A percentile compares a stretch with the other conserved stretches of the same genome.
These are phyloP conservation scores for Filosporella fistucella DNA, from an alignment of 495 filamentous ascomycete genomes.

Conservation along the genomic window DNA sequence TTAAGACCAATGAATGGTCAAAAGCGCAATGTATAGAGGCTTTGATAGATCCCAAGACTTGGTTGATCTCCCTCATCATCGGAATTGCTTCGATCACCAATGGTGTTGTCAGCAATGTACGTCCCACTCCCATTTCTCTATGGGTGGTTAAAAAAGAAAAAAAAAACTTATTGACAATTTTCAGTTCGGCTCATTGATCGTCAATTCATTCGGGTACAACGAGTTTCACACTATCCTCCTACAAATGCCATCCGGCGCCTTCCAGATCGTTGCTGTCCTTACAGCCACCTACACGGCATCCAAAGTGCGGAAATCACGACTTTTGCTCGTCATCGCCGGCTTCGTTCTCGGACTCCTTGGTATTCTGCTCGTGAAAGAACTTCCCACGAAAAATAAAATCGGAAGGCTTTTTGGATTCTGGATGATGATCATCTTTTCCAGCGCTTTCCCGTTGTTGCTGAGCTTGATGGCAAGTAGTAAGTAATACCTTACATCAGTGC, in stretches of 20 bases:
- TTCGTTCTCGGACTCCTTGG: not conserved
- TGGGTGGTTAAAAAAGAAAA: not conserved
- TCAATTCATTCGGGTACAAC: conserved; percentile 3
- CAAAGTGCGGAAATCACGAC: not conserved
- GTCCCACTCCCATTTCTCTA: not conserved
- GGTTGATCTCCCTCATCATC: not conserved
- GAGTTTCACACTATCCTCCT: not conserved
- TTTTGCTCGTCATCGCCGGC: not conserved
- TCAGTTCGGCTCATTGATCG: not conserved
- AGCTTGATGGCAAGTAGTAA: conserved; percentile 2
- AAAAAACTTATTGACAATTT: no score
- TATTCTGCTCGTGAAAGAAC: not conserved
- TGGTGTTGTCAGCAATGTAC: not conserved
- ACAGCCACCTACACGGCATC: not conserved
- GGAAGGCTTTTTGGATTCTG: conserved; percentile 1
- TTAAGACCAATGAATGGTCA: conserved; percentile 2
- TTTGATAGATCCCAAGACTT: not conserved
- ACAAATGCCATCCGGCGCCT: not conserved
- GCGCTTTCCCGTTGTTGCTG: not conserved
- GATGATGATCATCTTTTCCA: conserved; percentile 2
- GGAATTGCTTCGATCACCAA: not conserved
- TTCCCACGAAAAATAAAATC: not conserved
- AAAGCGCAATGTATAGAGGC: not conserved
- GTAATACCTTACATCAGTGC: not conserved
- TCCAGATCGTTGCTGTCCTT: not conserved